These are phyloP conservation scores for Calonectria crousiana DNA, from an alignment of 2,329 filamentous ascomycete genomes.

Conservation along the genomic window DNA sequence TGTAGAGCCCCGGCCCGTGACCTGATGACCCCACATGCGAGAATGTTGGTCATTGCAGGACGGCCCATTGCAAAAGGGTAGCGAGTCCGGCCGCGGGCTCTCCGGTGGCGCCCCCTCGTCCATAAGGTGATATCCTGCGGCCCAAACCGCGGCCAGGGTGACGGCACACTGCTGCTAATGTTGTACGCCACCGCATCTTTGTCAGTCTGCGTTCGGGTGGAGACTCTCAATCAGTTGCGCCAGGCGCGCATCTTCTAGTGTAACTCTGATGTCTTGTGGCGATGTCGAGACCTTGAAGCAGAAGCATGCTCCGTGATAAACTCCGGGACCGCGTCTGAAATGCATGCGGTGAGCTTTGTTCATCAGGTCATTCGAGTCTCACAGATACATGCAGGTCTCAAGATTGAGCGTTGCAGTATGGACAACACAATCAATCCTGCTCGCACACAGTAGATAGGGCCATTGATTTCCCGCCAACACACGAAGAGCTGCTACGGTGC, in stretches of 20 bases:
- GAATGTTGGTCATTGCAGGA: conserved; percentile 29
- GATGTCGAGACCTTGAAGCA: conserved; percentile 14
- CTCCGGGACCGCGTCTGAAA: conserved; percentile 1
- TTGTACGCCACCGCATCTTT: conserved; percentile 36
- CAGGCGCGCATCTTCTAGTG: conserved; percentile 27
- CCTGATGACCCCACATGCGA: conserved; percentile 26
- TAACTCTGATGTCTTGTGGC: conserved; percentile 8
- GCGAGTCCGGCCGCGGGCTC: conserved; percentile 30
- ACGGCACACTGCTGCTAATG: conserved; percentile 31
- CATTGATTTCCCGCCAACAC: conserved; percentile 12
- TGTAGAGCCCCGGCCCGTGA: conserved; percentile 20
- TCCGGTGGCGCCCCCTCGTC: conserved; percentile 33
- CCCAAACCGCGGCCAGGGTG: conserved; percentile 41
- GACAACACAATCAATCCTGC: conserved; percentile 14
- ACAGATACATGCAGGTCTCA: conserved; percentile 13
- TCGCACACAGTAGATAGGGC: conserved; percentile 4
- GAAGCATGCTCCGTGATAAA: conserved; percentile 17
- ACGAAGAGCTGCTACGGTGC: neutral
- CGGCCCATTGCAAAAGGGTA: conserved; percentile 27
- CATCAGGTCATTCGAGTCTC: conserved; percentile 20
- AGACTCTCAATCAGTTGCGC: conserved; percentile 22
- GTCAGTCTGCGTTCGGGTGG: conserved; percentile 22
- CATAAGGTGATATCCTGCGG: conserved; percentile 33
- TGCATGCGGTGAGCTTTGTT: conserved; percentile 12
- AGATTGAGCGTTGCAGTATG: conserved; percentile 5